Evolutionary conservation across 805 yeast species (phyloP).

Genomic region (Metschnikowia kunwiensis): DNA sequence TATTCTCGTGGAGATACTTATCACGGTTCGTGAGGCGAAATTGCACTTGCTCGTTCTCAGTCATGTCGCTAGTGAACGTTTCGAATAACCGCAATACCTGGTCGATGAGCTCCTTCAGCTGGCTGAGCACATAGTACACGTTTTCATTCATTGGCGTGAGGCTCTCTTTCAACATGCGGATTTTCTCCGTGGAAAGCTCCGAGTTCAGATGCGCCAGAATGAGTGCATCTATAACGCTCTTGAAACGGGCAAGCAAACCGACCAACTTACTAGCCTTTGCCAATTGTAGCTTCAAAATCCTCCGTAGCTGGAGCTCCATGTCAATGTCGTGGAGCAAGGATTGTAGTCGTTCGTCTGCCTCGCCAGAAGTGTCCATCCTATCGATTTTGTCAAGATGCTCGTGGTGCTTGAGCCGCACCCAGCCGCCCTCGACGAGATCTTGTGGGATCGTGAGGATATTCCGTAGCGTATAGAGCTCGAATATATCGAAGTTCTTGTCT

Average conservation of each 20-base stretch:
- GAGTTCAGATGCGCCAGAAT: conserved; percentile 18
- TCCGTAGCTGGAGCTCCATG: conserved; percentile 43
- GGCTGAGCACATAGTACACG: conserved; percentile 42
- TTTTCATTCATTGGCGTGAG: conserved; percentile 48
- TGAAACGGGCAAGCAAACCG: conserved; percentile 30
- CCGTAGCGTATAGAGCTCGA: conserved; percentile 76
- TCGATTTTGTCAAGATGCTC: conserved; percentile 38
- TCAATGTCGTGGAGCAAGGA: conserved; percentile 38
- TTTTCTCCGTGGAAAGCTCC: conserved; percentile 22
- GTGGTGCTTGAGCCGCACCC: conserved; percentile 68
- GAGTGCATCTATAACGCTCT: conserved; percentile 22
- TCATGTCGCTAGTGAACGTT: conserved; percentile 21
- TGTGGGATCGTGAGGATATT: conserved; percentile 72
- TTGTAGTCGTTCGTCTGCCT: conserved; percentile 6
- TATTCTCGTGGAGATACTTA: conserved; percentile 38
- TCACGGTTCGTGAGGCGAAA: conserved; percentile 36
- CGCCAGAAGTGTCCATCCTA: not conserved
- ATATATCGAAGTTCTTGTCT: conserved; percentile 79
- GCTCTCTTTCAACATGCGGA: conserved; percentile 26
- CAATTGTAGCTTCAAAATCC: conserved; percentile 38
- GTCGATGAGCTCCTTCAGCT: conserved; percentile 37
- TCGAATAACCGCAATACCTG: conserved; percentile 27
- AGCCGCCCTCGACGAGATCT: conserved; percentile 62
- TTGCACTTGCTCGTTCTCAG: conserved; percentile 23
- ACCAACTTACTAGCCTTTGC: conserved; percentile 37